A percentile compares a stretch with the other conserved stretches of the same genome.
phyloP scores from a whole-genome alignment of 2,329 filamentous ascomycete species.

The Stemphylium vesicarium region DNA sequence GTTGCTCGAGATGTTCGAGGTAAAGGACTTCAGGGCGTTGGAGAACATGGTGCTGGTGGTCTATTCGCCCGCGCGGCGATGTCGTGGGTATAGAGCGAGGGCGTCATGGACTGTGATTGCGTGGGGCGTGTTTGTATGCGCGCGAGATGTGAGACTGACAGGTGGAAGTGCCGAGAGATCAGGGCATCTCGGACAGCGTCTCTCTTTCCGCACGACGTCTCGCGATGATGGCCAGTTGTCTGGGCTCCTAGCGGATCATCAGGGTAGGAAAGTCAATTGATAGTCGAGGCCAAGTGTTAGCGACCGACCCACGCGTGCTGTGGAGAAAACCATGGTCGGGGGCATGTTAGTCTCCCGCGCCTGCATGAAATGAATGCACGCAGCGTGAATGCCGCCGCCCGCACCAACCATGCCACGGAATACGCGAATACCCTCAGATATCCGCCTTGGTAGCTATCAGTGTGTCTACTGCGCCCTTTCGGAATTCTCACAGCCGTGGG shows the following conservation, averaged over 20 bases:
- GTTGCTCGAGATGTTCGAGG: conserved; percentile 89
- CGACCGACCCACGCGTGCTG: conserved; percentile 25
- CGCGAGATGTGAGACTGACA: conserved; percentile 27
- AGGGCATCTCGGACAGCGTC: conserved; percentile 18
- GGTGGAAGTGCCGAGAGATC: conserved; percentile 23
- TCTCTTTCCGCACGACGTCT: background rate
- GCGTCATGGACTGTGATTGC: conserved; percentile 39
- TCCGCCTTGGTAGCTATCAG: conserved; percentile 22
- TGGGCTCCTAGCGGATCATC: background rate
- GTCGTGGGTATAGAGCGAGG: conserved; percentile 19
- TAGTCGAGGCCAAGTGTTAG: conserved; percentile 11
- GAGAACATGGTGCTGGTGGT: conserved; percentile 77
- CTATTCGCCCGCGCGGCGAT: conserved; percentile 35
- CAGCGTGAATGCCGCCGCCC: conserved; percentile 6
- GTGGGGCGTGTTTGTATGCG: conserved; percentile 18
- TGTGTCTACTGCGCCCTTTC: conserved; percentile 29
- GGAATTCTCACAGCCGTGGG: conserved; percentile 2
- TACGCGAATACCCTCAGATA: conserved; percentile 37
- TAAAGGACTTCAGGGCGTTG: conserved; percentile 86
- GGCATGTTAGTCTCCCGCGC: conserved; percentile 14
- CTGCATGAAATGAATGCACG: conserved; percentile 24
- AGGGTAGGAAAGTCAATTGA: conserved; percentile 2
- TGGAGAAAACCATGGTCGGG: conserved; percentile 16
- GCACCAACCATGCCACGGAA: background rate
- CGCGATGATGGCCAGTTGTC: background rate